Percentiles rank a stretch among this genome's conserved stretches.
Evolutionary conservation across 768 basidiomycete genomes (phyloP).

Genomic region (Boletus huronensis): DNA sequence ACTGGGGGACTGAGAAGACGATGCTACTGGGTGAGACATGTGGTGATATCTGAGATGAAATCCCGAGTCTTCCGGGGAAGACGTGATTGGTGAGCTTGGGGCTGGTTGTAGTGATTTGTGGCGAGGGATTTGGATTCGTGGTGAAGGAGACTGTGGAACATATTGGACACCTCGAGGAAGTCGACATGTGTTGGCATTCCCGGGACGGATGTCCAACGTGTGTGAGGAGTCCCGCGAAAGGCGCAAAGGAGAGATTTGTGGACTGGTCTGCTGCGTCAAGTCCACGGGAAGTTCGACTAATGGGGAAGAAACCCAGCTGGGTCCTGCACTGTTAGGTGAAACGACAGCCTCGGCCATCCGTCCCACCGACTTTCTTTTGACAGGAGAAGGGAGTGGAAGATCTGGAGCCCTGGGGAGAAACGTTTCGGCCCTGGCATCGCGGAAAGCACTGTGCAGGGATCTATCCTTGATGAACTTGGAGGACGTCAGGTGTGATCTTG

Average conservation of each 20-base stretch:
- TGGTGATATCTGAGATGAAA: slow-evolving; percentile 1
- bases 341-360: not conserved
- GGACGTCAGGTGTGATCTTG: not conserved
- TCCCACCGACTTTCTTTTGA: not conserved
- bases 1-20: not conserved
- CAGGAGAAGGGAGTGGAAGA: slow-evolving; percentile 21
- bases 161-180: not conserved
- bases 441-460: slow-evolving; percentile 29
- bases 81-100: slow-evolving; percentile 11
- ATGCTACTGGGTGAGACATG: not conserved
- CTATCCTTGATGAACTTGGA: slow-evolving; percentile 30
- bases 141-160: not conserved
- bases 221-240: slow-evolving; percentile 6
- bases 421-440: slow-evolving; percentile 32
- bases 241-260: not conserved
- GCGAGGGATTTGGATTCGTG: slow-evolving; percentile 18
- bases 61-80: slow-evolving; percentile 19
- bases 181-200: not conserved
- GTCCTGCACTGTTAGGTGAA: not conserved
- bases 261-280: not conserved
- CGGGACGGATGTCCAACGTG: not conserved
- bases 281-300: not conserved
- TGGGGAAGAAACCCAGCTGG: not conserved
- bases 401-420: slow-evolving; percentile 25
- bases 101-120: not conserved